A percentile compares a stretch with the other conserved stretches of the same genome.
Conservation (phyloP, 1,139 yeast genomes). For the Hyphopichia buzzinii region DNA sequence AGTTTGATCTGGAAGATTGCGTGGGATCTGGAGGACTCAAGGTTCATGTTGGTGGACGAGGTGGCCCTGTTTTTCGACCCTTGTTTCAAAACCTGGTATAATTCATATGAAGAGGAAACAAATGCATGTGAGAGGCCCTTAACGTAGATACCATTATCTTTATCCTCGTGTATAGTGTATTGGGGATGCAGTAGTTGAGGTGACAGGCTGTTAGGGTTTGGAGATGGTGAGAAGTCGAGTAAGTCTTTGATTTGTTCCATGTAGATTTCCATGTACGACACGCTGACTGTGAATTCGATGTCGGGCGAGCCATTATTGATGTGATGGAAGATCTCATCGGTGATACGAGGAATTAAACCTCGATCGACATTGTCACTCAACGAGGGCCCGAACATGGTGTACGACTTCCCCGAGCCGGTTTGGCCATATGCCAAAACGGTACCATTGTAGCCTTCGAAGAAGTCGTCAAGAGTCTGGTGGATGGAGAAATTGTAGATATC, state of each 20-base stretch:
- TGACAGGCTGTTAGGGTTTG: constrained; percentile 3
- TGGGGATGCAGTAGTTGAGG: constrained; percentile 21
- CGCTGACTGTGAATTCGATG: constrained; percentile 65
- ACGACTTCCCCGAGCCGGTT: constrained; percentile 84
- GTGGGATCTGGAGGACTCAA: constrained; percentile 78
- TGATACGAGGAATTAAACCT: constrained; percentile 76
- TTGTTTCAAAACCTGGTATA: constrained; percentile 51
- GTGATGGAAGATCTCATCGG: constrained; percentile 60
- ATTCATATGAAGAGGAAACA: constrained; percentile 59
- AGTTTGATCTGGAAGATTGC: constrained; percentile 71
- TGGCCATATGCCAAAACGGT: constrained; percentile 88
- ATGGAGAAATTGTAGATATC: constrained; percentile 65
- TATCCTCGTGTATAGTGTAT: constrained; percentile 65
- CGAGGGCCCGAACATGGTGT: constrained; percentile 75
- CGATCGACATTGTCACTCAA: constrained; percentile 32
- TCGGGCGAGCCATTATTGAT: constrained; percentile 53
- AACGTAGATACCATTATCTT: constrained; percentile 65
- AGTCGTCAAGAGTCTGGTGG: constrained; percentile 59
- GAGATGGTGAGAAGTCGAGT: constrained; percentile 18
- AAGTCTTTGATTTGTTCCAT: constrained; percentile 76
- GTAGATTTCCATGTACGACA: constrained; percentile 79
- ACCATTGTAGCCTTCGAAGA: constrained; percentile 79
- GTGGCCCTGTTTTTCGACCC: constrained; percentile 59
- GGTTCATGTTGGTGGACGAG: constrained; percentile 70
- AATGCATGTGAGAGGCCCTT: constrained; percentile 63